A percentile compares a stretch with the other conserved stretches of the same genome.
phyloP scores from a whole-genome alignment of 768 basidiomycete genomes.

The Lactarius quietus region DNA sequence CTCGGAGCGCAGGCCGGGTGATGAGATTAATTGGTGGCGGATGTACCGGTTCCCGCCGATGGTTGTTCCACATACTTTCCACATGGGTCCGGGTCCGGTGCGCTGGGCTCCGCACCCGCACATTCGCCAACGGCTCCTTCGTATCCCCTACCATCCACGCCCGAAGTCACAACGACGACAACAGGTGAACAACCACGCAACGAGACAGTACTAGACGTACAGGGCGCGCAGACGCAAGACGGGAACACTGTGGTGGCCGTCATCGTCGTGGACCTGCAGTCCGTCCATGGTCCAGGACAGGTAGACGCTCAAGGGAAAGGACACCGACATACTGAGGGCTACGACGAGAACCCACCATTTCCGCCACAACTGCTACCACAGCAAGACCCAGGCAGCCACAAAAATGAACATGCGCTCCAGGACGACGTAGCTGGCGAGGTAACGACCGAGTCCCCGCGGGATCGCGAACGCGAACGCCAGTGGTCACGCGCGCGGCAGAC shows the following conservation, averaged over 20 bases:
- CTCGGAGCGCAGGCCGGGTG: conserved; percentile 39
- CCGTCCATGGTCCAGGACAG: conserved; percentile 48
- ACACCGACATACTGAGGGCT: conserved; percentile 14
- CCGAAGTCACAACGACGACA: conserved; percentile 1
- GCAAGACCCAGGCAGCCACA: not conserved
- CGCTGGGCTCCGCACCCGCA: not conserved
- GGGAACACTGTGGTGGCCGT: conserved; percentile 65
- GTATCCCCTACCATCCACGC: conserved; percentile 4
- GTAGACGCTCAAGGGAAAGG: not conserved
- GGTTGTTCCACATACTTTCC: too few relatives aligned
- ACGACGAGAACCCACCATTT: not conserved
- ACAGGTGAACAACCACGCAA: too few relatives aligned
- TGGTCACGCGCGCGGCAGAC: conserved; percentile 64
- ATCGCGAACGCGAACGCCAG: conserved; percentile 29
- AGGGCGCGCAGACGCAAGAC: conserved; percentile 15
- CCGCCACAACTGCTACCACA: not conserved
- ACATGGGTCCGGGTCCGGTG: conserved; percentile 14
- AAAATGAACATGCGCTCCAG: not conserved
- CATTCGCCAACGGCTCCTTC: not conserved
- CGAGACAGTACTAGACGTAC: conserved; percentile 17
- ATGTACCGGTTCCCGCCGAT: conserved; percentile 80
- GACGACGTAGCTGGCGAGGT: too few relatives aligned
- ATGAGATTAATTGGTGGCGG: conserved; percentile 75
- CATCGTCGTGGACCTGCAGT: conserved; percentile 80
- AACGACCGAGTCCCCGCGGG: not conserved